These are phyloP conservation scores for Penicillium thymicola DNA, from an alignment of 2,329 filamentous ascomycete species.

Conservation along the genomic window DNA sequence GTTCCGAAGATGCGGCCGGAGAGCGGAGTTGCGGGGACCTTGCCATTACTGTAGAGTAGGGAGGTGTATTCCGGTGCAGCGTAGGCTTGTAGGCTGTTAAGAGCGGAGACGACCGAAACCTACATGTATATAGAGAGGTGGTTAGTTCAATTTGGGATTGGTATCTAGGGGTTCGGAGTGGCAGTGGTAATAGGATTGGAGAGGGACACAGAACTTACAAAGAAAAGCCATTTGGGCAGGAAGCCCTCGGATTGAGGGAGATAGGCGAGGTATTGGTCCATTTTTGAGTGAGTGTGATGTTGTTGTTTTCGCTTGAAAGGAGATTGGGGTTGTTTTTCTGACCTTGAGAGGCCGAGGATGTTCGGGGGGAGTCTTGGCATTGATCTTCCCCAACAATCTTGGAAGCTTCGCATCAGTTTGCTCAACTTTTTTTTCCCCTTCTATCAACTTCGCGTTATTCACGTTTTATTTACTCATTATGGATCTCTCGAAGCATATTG, in stretches of 20 bases:
- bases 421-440: slow-evolving; percentile 10
- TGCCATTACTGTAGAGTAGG: slow-evolving; percentile 69
- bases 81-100: slow-evolving; percentile 84
- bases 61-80: slow-evolving; percentile 73
- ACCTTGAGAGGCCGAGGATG: slow-evolving; percentile 18
- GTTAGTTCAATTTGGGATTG: slow-evolving; percentile 4
- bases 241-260: slow-evolving; percentile 47
- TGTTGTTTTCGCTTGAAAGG: not conserved
- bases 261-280: slow-evolving; percentile 30
- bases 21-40: slow-evolving; percentile 64
- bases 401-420: slow-evolving; percentile 6
- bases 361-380: slow-evolving; percentile 23
- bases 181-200: not conserved
- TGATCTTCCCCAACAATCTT: slow-evolving; percentile 22
- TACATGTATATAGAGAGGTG: not conserved
- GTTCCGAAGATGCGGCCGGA: slow-evolving; percentile 79
- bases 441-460: not conserved
- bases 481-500: slow-evolving; percentile 33
- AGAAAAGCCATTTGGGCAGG: slow-evolving; percentile 63
- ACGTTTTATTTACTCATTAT: slow-evolving; percentile 19
- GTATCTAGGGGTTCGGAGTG: not conserved
- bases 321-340: slow-evolving; percentile 1
- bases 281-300: slow-evolving; percentile 8
- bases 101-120: slow-evolving; percentile 78
- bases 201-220: slow-evolving; percentile 46